Evolutionary conservation across 495 filamentous ascomycete species (phyloP), one percentile per base, ranked within the genome.

Genomic region (Hyaloscypha variabilis): DNA sequence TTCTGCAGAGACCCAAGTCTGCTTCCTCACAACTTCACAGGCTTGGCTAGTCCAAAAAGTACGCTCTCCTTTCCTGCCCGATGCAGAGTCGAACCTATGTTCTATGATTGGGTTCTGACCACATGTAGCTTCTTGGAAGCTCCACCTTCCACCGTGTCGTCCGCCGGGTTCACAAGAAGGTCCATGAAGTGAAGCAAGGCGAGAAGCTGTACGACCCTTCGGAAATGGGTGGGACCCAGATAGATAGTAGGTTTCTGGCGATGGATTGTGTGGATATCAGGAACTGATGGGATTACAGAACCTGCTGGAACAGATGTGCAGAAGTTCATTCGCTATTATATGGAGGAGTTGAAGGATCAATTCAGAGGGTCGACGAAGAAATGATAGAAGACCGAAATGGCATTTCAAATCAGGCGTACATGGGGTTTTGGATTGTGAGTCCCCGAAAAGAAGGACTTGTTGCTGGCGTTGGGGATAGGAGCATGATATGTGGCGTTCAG

Each of bases 331-430:
- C 64, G 78, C 31, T 79, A 83, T 63, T 89, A 86, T 72, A 76
- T 79, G 61, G 85, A 89, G 63, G 86, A 89, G 69, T 75, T 89
- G 57, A 83, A 82, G 69, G 79, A 87, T 53, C 83, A 86, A 62
- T 73, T 86, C 39, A 51, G 66, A 79, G 83, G 63, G 1, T 25
- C 50, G 5, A 52, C 56, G 17, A 72, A 66, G 53, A 67, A 65
- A 61, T 72, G 51, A 70, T 25, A 10, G n/a, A 54, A 8, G 17
- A 19, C 19, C 39, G 39, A 19, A 10, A 19, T 46, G 19, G 17
- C 14, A 8, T 8, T 46, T 19, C 10, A 17, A 17, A 4, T 10
- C 39, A 4, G 39, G 39, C 19, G 39, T 14, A 46, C 19, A 46
- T 4, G 39, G 13, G 39, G 19, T 11, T 46, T 17, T 46, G 39